A percentile compares a stretch with the other conserved stretches of the same genome.
Evolutionary conservation across 78 protist species (phyloP).

Genomic region (Cavenderia fasciculata): DNA sequence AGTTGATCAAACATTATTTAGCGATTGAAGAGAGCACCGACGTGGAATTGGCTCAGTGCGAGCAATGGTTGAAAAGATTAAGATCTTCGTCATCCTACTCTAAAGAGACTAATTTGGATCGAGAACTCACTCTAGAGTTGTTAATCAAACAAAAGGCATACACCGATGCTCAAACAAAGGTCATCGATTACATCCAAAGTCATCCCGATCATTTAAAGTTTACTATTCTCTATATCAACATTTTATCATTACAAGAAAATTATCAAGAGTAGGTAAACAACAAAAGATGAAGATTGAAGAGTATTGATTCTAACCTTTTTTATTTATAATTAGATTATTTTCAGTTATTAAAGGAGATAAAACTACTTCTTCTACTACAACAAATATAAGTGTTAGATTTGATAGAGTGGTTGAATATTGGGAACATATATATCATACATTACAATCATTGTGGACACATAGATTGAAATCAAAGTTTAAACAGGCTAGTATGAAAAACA

Average conservation of each 20-base stretch:
- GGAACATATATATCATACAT: neutral
- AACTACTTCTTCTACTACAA: neutral
- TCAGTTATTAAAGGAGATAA: neutral
- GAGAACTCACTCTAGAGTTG: neutral
- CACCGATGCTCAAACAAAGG: neutral
- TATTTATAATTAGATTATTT: neutral
- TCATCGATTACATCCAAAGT: neutral
- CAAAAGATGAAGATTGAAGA: neutral
- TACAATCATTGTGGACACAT: neutral
- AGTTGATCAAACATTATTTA: neutral
- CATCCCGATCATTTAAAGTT: neutral
- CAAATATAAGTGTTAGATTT: neutral
- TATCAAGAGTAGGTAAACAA: neutral
- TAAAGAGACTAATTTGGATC: neutral
- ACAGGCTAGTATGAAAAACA: neutral
- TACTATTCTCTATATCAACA: neutral
- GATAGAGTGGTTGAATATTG: neutral
- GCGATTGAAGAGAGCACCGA: neutral
- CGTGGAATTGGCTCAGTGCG: neutral
- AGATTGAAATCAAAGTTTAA: constrained; percentile 7
- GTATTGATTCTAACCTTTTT: neutral
- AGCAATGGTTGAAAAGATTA: neutral
- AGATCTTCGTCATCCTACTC: neutral
- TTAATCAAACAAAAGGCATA: neutral
- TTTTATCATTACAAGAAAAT: neutral